phyloP scores from a whole-genome alignment of 345 rosid species.

The Arabidopsis arenosa region DNA sequence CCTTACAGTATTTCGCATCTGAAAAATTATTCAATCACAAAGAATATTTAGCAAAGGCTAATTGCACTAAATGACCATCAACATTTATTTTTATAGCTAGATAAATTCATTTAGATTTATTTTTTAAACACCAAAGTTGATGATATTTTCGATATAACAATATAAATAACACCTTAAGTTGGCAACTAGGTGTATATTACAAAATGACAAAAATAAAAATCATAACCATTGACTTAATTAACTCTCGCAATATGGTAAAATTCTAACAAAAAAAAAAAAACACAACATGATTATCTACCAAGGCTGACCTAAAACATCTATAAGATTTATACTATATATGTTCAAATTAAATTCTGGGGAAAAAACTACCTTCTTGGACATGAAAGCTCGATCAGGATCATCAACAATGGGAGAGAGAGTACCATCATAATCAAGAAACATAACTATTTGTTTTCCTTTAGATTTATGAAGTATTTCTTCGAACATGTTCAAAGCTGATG shows the following conservation, averaged over 20 bases:
- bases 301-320: background rate
- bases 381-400: constrained; percentile 89
- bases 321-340: background rate
- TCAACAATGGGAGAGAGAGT: constrained; percentile 91
- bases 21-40: constrained; percentile 1
- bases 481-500: constrained; percentile 81
- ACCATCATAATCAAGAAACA: constrained; percentile 94
- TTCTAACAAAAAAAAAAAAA: background rate
- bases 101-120: too few relatives aligned
- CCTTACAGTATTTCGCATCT: constrained; percentile 90
- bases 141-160: background rate
- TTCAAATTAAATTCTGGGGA: background rate
- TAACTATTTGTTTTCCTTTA: constrained; percentile 75
- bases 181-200: background rate
- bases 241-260: background rate
- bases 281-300: background rate
- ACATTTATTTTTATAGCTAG: background rate
- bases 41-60: background rate
- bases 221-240: background rate
- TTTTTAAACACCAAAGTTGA: background rate
- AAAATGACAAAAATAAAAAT: background rate
- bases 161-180: too few relatives aligned
- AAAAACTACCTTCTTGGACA: constrained; percentile 66
- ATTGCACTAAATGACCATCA: background rate
- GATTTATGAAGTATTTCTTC: constrained; percentile 66